These are phyloP conservation scores for Malus asiatica DNA, from an alignment of 306 rosid species.

Conservation along the genomic window DNA sequence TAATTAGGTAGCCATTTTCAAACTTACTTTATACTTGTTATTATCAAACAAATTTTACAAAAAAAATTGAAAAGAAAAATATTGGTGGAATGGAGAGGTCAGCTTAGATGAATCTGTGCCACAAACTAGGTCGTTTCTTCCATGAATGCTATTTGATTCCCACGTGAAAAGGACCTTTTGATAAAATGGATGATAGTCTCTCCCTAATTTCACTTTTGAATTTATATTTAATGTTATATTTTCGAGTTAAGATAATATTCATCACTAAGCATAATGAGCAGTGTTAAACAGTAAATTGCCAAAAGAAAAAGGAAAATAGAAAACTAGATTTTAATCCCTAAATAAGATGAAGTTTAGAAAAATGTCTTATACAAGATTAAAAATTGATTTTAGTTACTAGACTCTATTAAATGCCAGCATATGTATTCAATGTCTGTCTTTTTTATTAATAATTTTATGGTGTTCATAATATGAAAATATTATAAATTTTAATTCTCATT, in stretches of 20 bases:
- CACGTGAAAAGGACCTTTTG: slow-evolving; percentile 5
- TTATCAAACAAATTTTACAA: not conserved
- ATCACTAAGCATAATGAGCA: slow-evolving; percentile 9
- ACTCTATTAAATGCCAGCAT: too few relatives aligned
- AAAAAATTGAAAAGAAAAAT: not conserved
- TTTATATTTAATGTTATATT: not conserved
- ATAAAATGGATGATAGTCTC: slow-evolving; percentile 1
- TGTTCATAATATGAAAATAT: too few relatives aligned
- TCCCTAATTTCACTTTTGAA: slow-evolving; percentile 23
- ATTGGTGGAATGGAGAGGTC: slow-evolving; percentile 15
- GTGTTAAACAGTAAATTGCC: not conserved
- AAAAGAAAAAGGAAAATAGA: not conserved
- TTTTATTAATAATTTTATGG: too few relatives aligned
- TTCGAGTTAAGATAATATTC: not conserved
- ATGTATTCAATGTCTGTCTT: too few relatives aligned
- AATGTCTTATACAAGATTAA: too few relatives aligned
- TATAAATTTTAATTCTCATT: too few relatives aligned
- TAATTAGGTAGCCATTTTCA: slow-evolving; percentile 18
- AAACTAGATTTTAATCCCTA: too few relatives aligned
- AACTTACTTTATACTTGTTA: slow-evolving; percentile 20
- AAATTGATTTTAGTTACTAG: too few relatives aligned
- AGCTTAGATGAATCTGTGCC: slow-evolving; percentile 22
- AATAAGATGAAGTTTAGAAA: too few relatives aligned
- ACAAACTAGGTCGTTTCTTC: slow-evolving; percentile 22
- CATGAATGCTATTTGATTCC: slow-evolving; percentile 19